Evolutionary conservation across 1,139 yeast genomes (phyloP), one percentile per base, ranked within the genome.

Genomic region (Pichia sp.): DNA sequence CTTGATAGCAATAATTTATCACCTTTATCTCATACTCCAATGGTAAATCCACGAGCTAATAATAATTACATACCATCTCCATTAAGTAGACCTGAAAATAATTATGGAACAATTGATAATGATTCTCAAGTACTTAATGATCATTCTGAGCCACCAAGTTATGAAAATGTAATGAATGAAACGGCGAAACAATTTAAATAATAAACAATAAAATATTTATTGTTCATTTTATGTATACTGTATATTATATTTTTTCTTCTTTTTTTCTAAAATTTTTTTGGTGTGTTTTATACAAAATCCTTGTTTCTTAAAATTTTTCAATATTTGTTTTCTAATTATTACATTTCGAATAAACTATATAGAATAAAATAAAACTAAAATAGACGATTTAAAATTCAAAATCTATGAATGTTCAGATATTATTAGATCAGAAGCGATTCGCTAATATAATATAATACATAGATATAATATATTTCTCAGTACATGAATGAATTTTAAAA

Each of bases 141-240:
- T n/a, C 41, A 48, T 4, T 62, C 56, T 27, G 61, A 59, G 2
- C 69, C 69, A 26, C 69, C 69, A 46, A 60, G 63, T 43, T 65
- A 65, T 44, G 68, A 64, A 32, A 60, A 59, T 30, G 67, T 61
- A 9, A 63, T 65, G 63, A 49, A 53, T 45, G 66, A 63, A 44
- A 62, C 66, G n/a, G 47, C 58, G 8, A 63, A 63, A 48, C 62
- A 58, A 41, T 61, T 51, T 36, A 41, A 44, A 27, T 54, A 42
- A 38, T 34, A 30, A 7, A 30, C 18, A 18, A 18, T 18, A 18
- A 18, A 18, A 18, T 18, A 18, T 18, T 18, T 18, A 18, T 25
- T 18, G 9, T 1, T 35, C 37, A 35, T 25, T 35, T 18, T 18
- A 25, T 35, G 7, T 25, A 35, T 18, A 18, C 18, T 18, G 18